A percentile compares a stretch with the other conserved stretches of the same genome.
Conservation (phyloP, 108 stramenopile genomes). For the Cafeteria roenbergensis region DNA sequence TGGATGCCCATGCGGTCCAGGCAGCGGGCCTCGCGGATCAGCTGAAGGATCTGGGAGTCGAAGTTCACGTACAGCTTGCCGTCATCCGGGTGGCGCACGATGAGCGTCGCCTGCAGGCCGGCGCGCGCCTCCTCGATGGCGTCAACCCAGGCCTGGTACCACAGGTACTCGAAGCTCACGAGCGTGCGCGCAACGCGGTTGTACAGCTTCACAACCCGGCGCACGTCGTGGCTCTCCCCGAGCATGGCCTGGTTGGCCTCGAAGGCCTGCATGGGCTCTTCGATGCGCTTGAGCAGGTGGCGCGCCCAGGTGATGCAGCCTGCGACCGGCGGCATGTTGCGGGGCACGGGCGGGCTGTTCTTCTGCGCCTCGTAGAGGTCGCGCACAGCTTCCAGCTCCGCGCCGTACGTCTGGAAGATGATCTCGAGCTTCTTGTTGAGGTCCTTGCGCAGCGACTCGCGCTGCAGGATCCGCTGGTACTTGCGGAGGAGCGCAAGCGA, state of each 20-base stretch:
- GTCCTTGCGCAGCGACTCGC: conserved; percentile 65
- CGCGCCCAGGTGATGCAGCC: conserved; percentile 74
- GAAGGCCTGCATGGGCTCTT: conserved; percentile 75
- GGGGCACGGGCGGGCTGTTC: conserved; percentile 67
- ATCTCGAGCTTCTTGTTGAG: conserved; percentile 70
- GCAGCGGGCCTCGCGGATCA: conserved; percentile 74
- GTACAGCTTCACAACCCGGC: conserved; percentile 73
- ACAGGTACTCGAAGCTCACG: conserved; percentile 73
- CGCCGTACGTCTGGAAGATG: conserved; percentile 74
- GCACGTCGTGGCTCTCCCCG: conserved; percentile 67
- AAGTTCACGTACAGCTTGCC: conserved; percentile 75
- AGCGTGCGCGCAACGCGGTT: conserved; percentile 75
- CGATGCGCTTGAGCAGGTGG: conserved; percentile 71
- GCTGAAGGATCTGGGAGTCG: conserved; percentile 71
- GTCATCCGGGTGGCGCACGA: conserved; percentile 74
- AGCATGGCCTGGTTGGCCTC: conserved; percentile 65
- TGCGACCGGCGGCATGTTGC: conserved; percentile 70
- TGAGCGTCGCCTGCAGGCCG: conserved; percentile 75
- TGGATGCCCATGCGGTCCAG: conserved; percentile 75
- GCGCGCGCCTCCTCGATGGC: conserved; percentile 71
- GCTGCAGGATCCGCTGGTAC: conserved; percentile 66
- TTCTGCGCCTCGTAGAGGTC: conserved; percentile 76
- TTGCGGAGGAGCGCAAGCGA: conserved; percentile 62
- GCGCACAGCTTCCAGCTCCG: conserved; percentile 74
- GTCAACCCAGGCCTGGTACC: conserved; percentile 79